Conservation (phyloP, 164 flowering plant species). For the Vitis rupestris region DNA sequence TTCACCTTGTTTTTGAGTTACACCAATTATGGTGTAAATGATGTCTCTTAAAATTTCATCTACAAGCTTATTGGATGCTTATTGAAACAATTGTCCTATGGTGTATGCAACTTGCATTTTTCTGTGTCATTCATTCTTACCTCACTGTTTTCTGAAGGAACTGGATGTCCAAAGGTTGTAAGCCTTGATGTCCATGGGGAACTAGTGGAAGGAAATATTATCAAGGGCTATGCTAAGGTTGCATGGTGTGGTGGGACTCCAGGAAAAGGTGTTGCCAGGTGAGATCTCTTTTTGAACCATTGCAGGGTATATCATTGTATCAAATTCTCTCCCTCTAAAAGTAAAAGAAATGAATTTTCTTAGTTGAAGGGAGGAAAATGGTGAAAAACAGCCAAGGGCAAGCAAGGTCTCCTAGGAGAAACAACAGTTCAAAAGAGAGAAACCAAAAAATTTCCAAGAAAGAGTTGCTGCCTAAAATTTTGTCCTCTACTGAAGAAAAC, state of each 20-base stretch:
- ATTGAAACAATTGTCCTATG: not conserved
- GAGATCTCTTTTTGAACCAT: conserved; percentile 9
- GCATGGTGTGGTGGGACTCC: conserved; percentile 99
- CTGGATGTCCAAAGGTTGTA: conserved; percentile 88
- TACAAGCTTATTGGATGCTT: conserved; percentile 3
- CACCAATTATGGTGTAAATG: not conserved
- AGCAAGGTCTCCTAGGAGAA: no score
- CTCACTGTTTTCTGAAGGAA: conserved; percentile 47
- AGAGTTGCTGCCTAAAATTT: no score
- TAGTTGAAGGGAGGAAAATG: not conserved
- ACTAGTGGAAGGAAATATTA: conserved; percentile 79
- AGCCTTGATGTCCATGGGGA: conserved; percentile 84
- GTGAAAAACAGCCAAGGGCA: no score
- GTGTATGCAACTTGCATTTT: not conserved
- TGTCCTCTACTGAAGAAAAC: no score
- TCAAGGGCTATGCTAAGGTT: conserved; percentile 77
- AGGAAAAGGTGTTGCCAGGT: conserved; percentile 95
- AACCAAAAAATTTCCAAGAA: no score
- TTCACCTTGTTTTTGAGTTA: not conserved
- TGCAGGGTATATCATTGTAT: not conserved
- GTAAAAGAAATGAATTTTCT: not conserved
- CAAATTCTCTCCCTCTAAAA: not conserved
- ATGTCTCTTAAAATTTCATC: not conserved
- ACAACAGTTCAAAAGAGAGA: no score
- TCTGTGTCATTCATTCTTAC: not conserved